Conservation (phyloP, 352 stramenopile species). For the Phytophthora pluvialis region DNA sequence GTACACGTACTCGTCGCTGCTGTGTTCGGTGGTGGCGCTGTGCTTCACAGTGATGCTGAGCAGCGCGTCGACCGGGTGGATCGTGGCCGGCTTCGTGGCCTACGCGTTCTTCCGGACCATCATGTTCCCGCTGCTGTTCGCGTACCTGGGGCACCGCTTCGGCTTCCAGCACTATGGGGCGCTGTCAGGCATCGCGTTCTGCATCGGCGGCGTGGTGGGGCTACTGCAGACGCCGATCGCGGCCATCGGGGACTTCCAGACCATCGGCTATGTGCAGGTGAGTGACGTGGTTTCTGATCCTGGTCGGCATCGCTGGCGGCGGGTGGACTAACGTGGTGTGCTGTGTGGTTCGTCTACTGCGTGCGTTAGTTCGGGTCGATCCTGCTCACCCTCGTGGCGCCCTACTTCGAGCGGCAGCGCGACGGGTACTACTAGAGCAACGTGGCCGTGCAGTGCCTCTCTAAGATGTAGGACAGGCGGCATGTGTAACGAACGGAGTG, state of each 20-base stretch:
- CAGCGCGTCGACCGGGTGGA: conserved; percentile 42
- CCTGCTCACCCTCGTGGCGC: conserved; percentile 52
- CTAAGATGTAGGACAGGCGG: conserved; percentile 33
- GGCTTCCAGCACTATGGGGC: conserved; percentile 89
- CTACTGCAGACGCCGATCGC: conserved; percentile 72
- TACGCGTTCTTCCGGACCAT: conserved; percentile 88
- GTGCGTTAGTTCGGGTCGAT: conserved; percentile 55
- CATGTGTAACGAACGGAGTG: conserved; percentile 25
- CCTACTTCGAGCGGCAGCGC: conserved; percentile 54
- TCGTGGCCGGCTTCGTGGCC: conserved; percentile 66
- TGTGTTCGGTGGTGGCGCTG: conserved; percentile 50
- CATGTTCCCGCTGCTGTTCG: conserved; percentile 86
- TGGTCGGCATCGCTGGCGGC: conserved; percentile 25
- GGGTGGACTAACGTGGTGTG: conserved; percentile 7
- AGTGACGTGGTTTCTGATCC: conserved; percentile 30
- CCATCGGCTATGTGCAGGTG: conserved; percentile 60
- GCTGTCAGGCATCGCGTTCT: conserved; percentile 79
- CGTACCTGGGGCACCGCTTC: conserved; percentile 78
- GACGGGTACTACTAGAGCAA: conserved; percentile 38
- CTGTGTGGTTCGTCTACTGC: conserved; percentile 17
- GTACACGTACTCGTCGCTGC: conserved; percentile 59
- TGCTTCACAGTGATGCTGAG: conserved; percentile 53
- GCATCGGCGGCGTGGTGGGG: conserved; percentile 64
- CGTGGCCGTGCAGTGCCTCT: conserved; percentile 14
- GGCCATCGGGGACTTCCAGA: conserved; percentile 52